These are phyloP conservation scores for Echria macrotheca DNA, from an alignment of 495 filamentous ascomycete genomes.

Conservation along the genomic window DNA sequence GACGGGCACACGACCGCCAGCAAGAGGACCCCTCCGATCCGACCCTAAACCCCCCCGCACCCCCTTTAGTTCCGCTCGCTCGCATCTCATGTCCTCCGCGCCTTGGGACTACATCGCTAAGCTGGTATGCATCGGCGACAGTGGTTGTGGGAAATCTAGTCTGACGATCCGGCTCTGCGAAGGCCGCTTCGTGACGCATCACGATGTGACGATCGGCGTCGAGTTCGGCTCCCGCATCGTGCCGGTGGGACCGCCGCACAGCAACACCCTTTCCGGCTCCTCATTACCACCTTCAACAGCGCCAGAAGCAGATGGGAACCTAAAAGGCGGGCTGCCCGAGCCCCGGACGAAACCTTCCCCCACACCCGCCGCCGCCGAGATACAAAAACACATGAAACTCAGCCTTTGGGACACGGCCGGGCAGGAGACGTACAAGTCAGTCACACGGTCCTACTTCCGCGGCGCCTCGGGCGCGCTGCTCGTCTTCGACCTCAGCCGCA, in stretches of 20 bases:
- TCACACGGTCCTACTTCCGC: conserved; percentile 92
- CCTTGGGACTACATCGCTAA: conserved; percentile 99
- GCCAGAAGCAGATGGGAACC: conserved; percentile 1
- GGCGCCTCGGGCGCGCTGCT: conserved; percentile 87
- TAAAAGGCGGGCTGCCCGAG: conserved; percentile 36
- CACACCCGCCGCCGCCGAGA: conserved; percentile 15
- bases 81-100: conserved; percentile 43
- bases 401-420: conserved; percentile 92
- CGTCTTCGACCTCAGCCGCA: conserved; percentile 89
- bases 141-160: conserved; percentile 82
- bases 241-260: conserved; percentile 76
- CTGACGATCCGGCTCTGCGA: conserved; percentile 95
- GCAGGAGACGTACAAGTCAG: conserved; percentile 93
- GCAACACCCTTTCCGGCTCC: conserved; percentile 16
- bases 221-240: conserved; percentile 95
- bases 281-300: not conserved
- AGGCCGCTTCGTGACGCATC: conserved; percentile 85
- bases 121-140: conserved; percentile 95
- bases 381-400: conserved; percentile 68
- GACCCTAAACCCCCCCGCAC: conserved; percentile 2
- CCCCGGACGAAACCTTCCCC: conserved; percentile 16
- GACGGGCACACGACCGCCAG: too few relatives aligned
- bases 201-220: conserved; percentile 97
- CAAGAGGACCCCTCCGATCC: too few relatives aligned
- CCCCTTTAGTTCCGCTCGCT: not conserved